phyloP scores from a whole-genome alignment of 179 eudicot species.

The Silene vulgaris region DNA sequence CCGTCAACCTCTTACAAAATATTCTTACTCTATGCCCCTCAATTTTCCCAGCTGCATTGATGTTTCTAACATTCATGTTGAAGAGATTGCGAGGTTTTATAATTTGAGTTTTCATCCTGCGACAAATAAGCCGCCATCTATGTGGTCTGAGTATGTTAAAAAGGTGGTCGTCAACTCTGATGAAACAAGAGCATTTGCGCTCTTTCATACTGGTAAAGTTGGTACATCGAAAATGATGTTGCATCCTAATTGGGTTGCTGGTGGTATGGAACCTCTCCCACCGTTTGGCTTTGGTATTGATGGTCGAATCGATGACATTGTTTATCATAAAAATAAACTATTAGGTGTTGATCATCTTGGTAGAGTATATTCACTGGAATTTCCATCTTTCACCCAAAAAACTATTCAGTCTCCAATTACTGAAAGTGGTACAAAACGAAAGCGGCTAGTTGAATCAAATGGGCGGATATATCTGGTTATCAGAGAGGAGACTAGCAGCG shows the following conservation, averaged over 20 bases:
- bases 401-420: neutral
- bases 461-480: neutral
- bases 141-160: neutral
- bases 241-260: neutral
- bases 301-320: neutral
- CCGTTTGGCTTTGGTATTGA: neutral
- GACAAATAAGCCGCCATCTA: neutral
- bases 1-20: neutral
- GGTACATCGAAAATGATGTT: neutral
- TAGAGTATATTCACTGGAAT: neutral
- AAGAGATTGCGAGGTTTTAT: constrained; percentile 3
- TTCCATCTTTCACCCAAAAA: neutral
- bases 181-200: neutral
- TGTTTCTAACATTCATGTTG: neutral
- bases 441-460: neutral
- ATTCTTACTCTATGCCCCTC: neutral
- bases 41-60: neutral
- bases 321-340: neutral
- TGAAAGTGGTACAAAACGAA: neutral
- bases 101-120: neutral
- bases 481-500: neutral
- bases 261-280: neutral
- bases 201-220: neutral
- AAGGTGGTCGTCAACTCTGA: neutral
- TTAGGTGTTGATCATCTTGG: neutral